Conservation (phyloP, 768 basidiomycete species). For the Amanita pallidorosea region DNA sequence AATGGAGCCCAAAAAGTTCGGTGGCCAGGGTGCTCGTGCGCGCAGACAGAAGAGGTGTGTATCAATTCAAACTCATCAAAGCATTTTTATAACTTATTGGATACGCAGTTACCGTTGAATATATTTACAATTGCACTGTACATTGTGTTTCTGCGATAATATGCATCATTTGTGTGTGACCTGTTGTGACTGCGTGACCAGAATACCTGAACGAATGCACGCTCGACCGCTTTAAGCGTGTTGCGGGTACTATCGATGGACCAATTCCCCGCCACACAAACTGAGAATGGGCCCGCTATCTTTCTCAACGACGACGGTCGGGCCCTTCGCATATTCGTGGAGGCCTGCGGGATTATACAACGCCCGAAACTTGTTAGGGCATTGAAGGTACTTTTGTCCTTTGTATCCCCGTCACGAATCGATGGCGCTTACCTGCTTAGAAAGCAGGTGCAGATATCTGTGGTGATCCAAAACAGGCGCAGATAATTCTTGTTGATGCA, state of each 20-base stretch:
- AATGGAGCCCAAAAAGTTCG: conserved; percentile 99
- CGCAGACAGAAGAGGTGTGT: conserved; percentile 92
- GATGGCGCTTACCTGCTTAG: conserved; percentile 18
- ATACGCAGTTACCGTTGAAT: conserved; percentile 67
- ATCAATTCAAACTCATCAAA: background rate
- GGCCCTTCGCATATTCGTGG: conserved; percentile 42
- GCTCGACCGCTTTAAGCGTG: background rate
- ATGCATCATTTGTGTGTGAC: conserved; percentile 22
- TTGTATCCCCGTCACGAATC: background rate
- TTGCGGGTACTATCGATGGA: background rate
- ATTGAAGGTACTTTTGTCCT: conserved; percentile 28
- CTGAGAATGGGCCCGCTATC: conserved; percentile 11
- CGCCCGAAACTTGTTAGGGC: conserved; percentile 42
- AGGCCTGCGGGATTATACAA: conserved; percentile 37
- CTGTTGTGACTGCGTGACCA: background rate
- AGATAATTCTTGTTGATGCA: conserved; percentile 51
- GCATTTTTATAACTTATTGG: conserved; percentile 8
- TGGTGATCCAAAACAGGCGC: conserved; percentile 38
- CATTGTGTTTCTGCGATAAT: conserved; percentile 28
- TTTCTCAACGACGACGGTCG: conserved; percentile 29
- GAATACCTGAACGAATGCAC: background rate
- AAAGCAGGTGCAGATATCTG: conserved; percentile 44
- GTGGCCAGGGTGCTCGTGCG: conserved; percentile 95
- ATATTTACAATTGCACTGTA: conserved; percentile 23
- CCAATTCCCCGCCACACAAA: background rate